Evolutionary conservation across 805 yeast species (phyloP).

Genomic region (Schwanniomyces sp.): DNA sequence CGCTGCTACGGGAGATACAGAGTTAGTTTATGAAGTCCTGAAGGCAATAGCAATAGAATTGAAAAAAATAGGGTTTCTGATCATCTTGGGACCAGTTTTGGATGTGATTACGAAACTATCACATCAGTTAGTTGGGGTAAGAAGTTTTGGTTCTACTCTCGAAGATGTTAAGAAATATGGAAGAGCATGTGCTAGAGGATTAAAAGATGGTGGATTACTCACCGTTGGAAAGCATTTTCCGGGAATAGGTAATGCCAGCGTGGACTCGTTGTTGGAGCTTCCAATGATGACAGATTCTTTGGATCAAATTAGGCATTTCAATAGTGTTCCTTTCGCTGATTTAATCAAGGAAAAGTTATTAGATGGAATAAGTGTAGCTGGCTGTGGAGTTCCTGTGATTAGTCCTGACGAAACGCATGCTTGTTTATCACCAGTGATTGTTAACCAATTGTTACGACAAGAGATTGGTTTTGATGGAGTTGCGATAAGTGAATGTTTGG

Average conservation of each 20-base stretch:
- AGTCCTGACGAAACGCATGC: slow-evolving; percentile 64
- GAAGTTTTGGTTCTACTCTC: slow-evolving; percentile 61
- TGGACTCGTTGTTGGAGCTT: slow-evolving; percentile 55
- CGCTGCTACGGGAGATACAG: slow-evolving; percentile 52
- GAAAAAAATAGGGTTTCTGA: slow-evolving; percentile 53
- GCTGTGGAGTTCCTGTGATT: slow-evolving; percentile 63
- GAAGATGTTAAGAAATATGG: slow-evolving; percentile 59
- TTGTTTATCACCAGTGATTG: slow-evolving; percentile 54
- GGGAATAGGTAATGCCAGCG: slow-evolving; percentile 62
- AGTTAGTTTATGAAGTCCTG: slow-evolving; percentile 50
- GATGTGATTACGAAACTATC: slow-evolving; percentile 59
- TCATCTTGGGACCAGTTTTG: slow-evolving; percentile 60
- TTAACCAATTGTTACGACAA: slow-evolving; percentile 49
- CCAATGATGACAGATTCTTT: slow-evolving; percentile 59
- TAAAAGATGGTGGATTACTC: slow-evolving; percentile 52
- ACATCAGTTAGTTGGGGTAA: slow-evolving; percentile 57
- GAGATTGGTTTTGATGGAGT: slow-evolving; percentile 56
- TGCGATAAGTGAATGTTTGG: slow-evolving; percentile 59
- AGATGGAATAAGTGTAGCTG: slow-evolving; percentile 61
- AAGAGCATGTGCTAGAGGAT: slow-evolving; percentile 51
- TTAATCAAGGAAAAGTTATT: slow-evolving; percentile 44
- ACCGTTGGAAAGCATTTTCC: slow-evolving; percentile 67
- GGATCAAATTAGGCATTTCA: slow-evolving; percentile 50
- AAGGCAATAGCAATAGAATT: slow-evolving; percentile 56
- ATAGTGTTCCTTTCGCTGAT: slow-evolving; percentile 51